phyloP scores from a whole-genome alignment of 2,329 filamentous ascomycete species.

The Clarireedia sp. region DNA sequence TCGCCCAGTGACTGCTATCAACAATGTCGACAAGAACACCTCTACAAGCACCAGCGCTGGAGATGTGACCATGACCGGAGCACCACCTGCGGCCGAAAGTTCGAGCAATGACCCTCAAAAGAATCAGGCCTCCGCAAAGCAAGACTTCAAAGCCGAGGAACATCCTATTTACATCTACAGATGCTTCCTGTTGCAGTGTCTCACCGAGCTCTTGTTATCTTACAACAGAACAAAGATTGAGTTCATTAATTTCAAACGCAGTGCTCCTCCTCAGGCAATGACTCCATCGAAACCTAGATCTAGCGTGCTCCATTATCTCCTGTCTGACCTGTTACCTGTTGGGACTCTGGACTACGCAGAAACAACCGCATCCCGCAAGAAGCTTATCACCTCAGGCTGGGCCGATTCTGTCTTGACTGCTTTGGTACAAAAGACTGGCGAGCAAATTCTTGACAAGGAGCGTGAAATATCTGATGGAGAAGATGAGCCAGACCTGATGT shows the following conservation, averaged over 20 bases:
- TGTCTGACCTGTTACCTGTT: constrained; percentile 65
- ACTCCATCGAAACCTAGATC: constrained; percentile 93
- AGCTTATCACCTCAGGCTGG: constrained; percentile 72
- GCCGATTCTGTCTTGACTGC: constrained; percentile 82
- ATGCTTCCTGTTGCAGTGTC: constrained; percentile 86
- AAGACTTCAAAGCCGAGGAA: constrained; percentile 79
- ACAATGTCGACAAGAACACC: constrained; percentile 13
- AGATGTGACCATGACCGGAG: constrained; percentile 22
- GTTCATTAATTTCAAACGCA: constrained; percentile 98
- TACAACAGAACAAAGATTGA: constrained; percentile 96
- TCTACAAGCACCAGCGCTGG: constrained; percentile 13
- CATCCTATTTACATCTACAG: constrained; percentile 95
- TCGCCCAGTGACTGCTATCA: constrained; percentile 29
- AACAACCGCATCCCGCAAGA: constrained; percentile 73
- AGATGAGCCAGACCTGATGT: constrained; percentile 75
- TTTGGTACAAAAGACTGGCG: constrained; percentile 78
- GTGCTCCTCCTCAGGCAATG: constrained; percentile 66
- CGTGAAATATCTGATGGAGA: constrained; percentile 58
- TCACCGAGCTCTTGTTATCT: constrained; percentile 81
- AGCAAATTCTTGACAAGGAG: constrained; percentile 54
- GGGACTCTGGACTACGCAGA: constrained; percentile 64
- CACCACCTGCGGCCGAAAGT: constrained; percentile 30
- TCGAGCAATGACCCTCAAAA: constrained; percentile 18
- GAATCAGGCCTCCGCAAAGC: constrained; percentile 57
- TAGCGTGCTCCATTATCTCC: constrained; percentile 85